Evolutionary conservation across 2,329 filamentous ascomycete genomes (phyloP).

Genomic region (Atkinsonella texensis): DNA sequence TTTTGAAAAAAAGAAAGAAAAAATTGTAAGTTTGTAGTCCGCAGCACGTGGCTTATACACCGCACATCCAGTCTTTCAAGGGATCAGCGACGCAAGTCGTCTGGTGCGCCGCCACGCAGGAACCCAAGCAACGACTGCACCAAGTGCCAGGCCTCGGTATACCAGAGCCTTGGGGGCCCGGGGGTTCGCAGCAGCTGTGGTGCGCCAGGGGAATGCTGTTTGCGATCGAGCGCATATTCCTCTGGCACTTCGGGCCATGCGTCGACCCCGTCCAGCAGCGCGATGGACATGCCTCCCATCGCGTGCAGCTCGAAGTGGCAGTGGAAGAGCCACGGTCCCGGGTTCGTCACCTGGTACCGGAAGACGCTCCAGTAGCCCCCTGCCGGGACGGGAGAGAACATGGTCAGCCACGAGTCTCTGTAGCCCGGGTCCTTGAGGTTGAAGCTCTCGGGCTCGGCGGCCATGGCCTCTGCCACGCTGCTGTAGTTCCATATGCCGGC

Average conservation of each 20-base stretch:
- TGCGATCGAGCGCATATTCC: not conserved
- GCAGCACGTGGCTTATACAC: too few species aligned
- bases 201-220: too few species aligned
- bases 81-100: too few species aligned
- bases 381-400: not conserved
- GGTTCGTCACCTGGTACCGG: conserved; percentile 32
- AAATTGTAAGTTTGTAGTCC: too few species aligned
- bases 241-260: conserved; percentile 6
- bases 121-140: too few species aligned
- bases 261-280: conserved; percentile 34
- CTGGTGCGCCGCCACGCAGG: too few species aligned
- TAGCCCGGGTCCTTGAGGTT: conserved; percentile 30
- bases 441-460: conserved; percentile 25
- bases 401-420: conserved; percentile 21
- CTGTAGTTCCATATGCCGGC: conserved; percentile 25
- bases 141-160: too few species aligned
- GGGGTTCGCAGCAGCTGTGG: too few species aligned
- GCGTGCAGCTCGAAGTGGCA: conserved; percentile 38
- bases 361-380: conserved; percentile 26
- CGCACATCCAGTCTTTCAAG: too few species aligned
- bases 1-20: too few species aligned
- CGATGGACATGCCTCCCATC: conserved; percentile 33
- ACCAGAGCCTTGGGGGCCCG: too few species aligned
- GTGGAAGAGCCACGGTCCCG: conserved; percentile 33
- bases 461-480: conserved; percentile 18